A percentile compares a stretch with the other conserved stretches of the same genome.
Conservation (phyloP, 2,329 filamentous ascomycete genomes). For the Colletotrichum chrysophilum region DNA sequence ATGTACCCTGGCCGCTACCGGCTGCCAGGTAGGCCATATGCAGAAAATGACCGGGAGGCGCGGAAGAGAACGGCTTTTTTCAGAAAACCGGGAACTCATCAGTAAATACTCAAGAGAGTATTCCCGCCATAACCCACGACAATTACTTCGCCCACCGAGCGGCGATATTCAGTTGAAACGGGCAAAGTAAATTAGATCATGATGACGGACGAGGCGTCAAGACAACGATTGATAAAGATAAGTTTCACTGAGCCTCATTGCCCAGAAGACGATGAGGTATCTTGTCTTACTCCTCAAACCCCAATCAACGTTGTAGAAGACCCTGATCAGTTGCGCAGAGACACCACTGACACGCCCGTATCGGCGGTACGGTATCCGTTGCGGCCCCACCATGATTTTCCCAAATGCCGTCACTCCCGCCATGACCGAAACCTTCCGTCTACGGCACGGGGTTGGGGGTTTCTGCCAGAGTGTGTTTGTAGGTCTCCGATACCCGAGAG, state of each 20-base stretch:
- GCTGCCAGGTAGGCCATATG: neutral
- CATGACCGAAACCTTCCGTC: neutral
- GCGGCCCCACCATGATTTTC: neutral
- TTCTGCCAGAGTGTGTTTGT: neutral
- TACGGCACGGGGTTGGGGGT: neutral
- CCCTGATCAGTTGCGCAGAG: neutral
- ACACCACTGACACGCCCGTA: neutral
- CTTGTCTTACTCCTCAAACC: neutral
- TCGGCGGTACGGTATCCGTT: neutral
- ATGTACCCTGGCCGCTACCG: neutral
- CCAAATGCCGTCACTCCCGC: neutral
- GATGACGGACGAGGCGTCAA: constrained; percentile 33
- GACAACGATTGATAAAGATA: neutral
- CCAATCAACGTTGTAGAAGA: neutral
- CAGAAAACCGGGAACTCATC: neutral
- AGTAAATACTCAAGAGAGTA: neutral
- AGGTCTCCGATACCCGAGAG: neutral
- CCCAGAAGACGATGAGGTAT: neutral
- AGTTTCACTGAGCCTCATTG: neutral
- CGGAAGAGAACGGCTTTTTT: neutral
- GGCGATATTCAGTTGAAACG: neutral
- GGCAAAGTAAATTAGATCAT: constrained; percentile 25
- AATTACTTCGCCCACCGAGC: neutral
- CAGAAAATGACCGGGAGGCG: neutral
- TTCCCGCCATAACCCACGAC: neutral